phyloP scores from a whole-genome alignment of 768 basidiomycete species.

The Hygrophorus pudorinus region DNA sequence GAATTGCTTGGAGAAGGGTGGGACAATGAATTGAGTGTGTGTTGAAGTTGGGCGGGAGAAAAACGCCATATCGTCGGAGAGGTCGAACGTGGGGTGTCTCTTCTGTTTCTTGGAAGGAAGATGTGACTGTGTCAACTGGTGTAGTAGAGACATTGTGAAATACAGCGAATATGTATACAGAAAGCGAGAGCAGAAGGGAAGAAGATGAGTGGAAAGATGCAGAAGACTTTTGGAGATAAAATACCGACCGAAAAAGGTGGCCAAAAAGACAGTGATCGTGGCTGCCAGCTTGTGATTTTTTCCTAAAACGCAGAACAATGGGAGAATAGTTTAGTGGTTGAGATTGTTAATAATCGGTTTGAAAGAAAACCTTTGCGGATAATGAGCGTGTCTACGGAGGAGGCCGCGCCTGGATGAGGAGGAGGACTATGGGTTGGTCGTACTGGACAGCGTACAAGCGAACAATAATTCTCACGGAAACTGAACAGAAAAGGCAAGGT shows the following conservation, averaged over 20 bases:
- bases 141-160: constrained; percentile 22
- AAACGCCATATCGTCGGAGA: constrained; percentile 42
- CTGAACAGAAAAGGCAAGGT: constrained; percentile 27
- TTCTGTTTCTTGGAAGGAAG: constrained; percentile 37
- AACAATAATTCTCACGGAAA: constrained; percentile 28
- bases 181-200: background rate
- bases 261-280: constrained; percentile 1
- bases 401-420: constrained; percentile 50
- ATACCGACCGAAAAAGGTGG: constrained; percentile 4
- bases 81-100: constrained; percentile 23
- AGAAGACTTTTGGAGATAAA: constrained; percentile 3
- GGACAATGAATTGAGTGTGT: constrained; percentile 31
- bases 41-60: constrained; percentile 32
- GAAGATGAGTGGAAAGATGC: constrained; percentile 5
- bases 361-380: constrained; percentile 35
- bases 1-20: constrained; percentile 33
- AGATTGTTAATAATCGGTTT: constrained; percentile 1
- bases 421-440: constrained; percentile 9
- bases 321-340: no score
- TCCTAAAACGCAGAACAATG: no score
- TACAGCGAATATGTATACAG: constrained; percentile 6
- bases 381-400: constrained; percentile 60
- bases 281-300: background rate
- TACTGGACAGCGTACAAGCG: constrained; percentile 11
- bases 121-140: constrained; percentile 25